Evolutionary conservation across 169 alveolate species (phyloP).

Genomic region (Plasmodium sp.): DNA sequence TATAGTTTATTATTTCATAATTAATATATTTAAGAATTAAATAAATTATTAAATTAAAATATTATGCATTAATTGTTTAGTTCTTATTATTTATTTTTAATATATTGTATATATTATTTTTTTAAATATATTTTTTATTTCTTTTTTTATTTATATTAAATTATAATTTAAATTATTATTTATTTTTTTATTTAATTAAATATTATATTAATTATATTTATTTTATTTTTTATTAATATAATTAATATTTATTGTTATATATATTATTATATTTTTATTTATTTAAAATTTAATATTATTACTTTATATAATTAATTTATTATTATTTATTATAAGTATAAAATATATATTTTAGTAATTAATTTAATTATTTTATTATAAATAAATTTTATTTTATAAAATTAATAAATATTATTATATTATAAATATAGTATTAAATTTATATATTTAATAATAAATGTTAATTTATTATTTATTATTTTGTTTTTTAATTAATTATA

Average conservation of each 20-base stretch:
- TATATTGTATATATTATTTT: background rate
- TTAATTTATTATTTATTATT: background rate
- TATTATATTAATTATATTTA: background rate
- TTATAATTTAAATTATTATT: too few relatives aligned
- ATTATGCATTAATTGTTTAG: background rate
- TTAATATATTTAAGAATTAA: too few relatives aligned
- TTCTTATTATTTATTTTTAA: background rate
- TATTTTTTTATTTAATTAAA: background rate
- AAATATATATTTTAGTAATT: too few relatives aligned
- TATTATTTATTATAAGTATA: too few relatives aligned
- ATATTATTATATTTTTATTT: background rate
- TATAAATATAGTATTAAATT: too few relatives aligned
- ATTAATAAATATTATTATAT: too few relatives aligned
- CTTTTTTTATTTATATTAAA: background rate
- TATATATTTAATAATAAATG: too few relatives aligned
- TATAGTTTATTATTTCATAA: too few relatives aligned
- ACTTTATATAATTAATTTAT: too few relatives aligned
- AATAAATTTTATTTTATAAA: too few relatives aligned
- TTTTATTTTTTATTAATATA: background rate
- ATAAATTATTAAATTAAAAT: background rate
- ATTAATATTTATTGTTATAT: background rate
- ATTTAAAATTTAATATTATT: too few relatives aligned
- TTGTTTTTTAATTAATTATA: background rate
- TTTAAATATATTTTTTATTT: background rate
- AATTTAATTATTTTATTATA: too few relatives aligned